Evolutionary conservation across 2,329 filamentous ascomycete genomes (phyloP), one percentile per base, ranked within the genome.

Genomic region (Elsinoe arachidis): DNA sequence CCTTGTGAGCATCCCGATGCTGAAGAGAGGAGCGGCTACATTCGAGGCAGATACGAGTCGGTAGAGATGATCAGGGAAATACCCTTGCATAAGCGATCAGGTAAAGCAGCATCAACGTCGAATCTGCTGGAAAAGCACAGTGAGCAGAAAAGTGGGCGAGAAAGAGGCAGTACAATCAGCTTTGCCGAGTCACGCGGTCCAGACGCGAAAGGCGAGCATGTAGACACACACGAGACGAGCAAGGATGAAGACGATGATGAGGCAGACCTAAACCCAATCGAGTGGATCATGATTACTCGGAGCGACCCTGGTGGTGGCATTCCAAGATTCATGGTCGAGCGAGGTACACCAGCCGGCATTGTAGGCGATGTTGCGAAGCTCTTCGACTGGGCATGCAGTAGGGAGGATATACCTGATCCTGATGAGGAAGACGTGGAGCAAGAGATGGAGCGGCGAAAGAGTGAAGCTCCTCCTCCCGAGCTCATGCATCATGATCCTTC

Each of bases 281-380:
- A 96, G 70, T 96, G 90, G 90, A 81, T 93, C 60, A 96, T 96
- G 90, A 83, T 95, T 15, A 95, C 90, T 1, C 80, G 90, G 51
- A 92, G 87, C 68, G 90, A 96, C 64, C 90, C 90, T 2, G 90
- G 90, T 10, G 90, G 90, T 55, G 92, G 84, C 59, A 90, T 96
- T 15, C 90, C 90, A 1, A 81, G 88, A 12, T 95, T 93, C 72
- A 85, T 96, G 79, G 88, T 95, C n/a, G 90, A 95, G 66, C 84
- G 88, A 67, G 88, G 87, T 30, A 95, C 90, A 0, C 90, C 90
- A 0, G 83, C 80, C 10, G 88, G 88, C 35, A 93, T 96, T 64
- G 80, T 89, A 23, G 78, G 78, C 41, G 90, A 95, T 69, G 87
- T 90, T 0, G 80, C 80, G 55, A 93, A 91, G 69, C 95, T 95